Base-by-base conservation (phyloP, 1,139 yeast species). In the Debaryomyces fabryi region DNA sequence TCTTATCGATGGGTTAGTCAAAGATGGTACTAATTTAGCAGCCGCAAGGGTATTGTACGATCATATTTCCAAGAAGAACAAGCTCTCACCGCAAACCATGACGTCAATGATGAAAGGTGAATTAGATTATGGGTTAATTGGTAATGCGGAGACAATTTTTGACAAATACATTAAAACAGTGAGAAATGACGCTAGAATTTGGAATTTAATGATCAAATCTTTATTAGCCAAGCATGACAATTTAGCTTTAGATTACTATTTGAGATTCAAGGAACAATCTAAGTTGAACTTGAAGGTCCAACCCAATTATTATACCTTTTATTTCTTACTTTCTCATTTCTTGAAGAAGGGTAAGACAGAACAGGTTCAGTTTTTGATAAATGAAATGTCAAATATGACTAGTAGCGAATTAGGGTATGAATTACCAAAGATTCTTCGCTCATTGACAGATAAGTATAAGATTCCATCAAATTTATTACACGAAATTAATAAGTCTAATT, bases 41-140 rank as follows among this genome's bases (percentile, higher is more conserved):
- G 76, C 82, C n/a, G 87, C 89, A 1, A 69, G 86, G 49, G 57
- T 64, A 6, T 56, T 86, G 34, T 82, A 76, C 58, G 69, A 75
- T 8, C 52, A 55, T 29, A 68, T 71, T 48, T 62, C 79, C 67
- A 71, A 71, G 49, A 60, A 58, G 50, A 57, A 56, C 44, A 64
- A 67, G 41, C 48, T 61, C 60, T 49, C 77, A 62, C 47, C 78
- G 59, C 62, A 65, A 54, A 70, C 85, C 10, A 76, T 81, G 58
- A 77, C 86, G 12, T 68, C 87, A 1, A 74, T 87, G 70, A 73
- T 87, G 49, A 74, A 78, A 46, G 82, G 80, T 30, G 90, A 85
- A 63, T 65, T 85, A 47, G 67, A 69, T 30, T 58, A 62, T 44
- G 89, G 89, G 6, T 74, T 76, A 39, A 55, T 76, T 21, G 66